Percentiles rank a stretch among this genome's conserved stretches.
These are phyloP conservation scores for Pezicula carpinea DNA, from an alignment of 2,329 filamentous ascomycete genomes.

Conservation along the genomic window DNA sequence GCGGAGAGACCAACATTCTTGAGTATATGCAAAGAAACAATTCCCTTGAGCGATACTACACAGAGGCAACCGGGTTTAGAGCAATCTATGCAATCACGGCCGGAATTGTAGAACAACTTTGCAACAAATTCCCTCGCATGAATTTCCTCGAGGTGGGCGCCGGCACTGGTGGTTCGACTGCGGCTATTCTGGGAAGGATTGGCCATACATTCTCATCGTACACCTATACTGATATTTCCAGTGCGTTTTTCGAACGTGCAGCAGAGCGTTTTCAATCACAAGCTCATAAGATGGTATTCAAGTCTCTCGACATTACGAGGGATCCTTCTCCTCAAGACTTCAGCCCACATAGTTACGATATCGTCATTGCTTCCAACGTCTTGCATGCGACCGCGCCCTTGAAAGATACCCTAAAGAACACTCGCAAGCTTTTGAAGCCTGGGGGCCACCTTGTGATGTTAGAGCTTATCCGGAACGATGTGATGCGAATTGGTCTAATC, in stretches of 20 bases:
- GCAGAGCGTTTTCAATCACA: constrained; percentile 21
- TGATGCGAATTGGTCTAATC: neutral
- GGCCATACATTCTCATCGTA: neutral
- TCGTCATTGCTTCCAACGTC: constrained; percentile 33
- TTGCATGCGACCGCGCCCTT: constrained; percentile 32
- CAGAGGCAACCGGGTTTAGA: neutral
- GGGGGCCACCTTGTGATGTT: constrained; percentile 35
- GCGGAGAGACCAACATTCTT: constrained; percentile 1
- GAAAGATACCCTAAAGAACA: constrained; percentile 24
- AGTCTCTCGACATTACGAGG: constrained; percentile 28
- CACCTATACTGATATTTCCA: neutral
- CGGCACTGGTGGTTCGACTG: neutral
- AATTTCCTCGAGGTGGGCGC: constrained; percentile 35
- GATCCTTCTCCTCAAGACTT: constrained; percentile 28
- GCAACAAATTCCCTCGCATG: constrained; percentile 30
- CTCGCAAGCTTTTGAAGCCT: constrained; percentile 34
- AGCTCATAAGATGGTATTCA: constrained; percentile 19
- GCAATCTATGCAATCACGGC: neutral
- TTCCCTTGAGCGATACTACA: constrained; percentile 5
- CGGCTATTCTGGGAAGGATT: neutral
- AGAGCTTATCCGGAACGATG: constrained; percentile 1
- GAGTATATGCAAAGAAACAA: constrained; percentile 2
- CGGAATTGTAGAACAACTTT: constrained; percentile 5
- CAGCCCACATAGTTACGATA: constrained; percentile 26
- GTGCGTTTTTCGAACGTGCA: constrained; percentile 11